A percentile compares a stretch with the other conserved stretches of the same genome.
These are phyloP conservation scores for Xylariaceae sp. DNA, from an alignment of 2,329 filamentous ascomycete species.

Conservation along the genomic window DNA sequence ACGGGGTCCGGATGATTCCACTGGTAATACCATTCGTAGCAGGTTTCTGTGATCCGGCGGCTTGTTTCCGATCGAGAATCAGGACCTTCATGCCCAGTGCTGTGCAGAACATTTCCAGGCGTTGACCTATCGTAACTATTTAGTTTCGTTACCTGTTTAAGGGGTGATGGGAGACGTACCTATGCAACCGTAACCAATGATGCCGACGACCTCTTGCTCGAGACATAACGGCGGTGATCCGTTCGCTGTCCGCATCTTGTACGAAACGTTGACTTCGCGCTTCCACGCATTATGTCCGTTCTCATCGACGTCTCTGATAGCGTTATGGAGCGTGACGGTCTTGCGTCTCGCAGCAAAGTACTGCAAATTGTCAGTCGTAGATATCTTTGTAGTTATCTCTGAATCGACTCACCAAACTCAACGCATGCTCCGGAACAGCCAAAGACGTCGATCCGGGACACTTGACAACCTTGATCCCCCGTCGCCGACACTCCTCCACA, in stretches of 20 bases:
- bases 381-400: neutral
- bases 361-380: conserved; percentile 8
- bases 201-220: conserved; percentile 21
- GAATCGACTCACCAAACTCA: conserved; percentile 17
- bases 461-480: conserved; percentile 20
- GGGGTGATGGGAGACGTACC: no score
- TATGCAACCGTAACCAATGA: conserved; percentile 23
- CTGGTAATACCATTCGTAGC: neutral
- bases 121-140: conserved; percentile 14
- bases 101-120: conserved; percentile 20
- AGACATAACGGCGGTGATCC: conserved; percentile 15
- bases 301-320: conserved; percentile 14
- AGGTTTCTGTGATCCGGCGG: no score
- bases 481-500: conserved; percentile 19
- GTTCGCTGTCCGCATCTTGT: conserved; percentile 21
- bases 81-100: conserved; percentile 26
- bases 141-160: no score
- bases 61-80: conserved; percentile 20
- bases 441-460: conserved; percentile 19
- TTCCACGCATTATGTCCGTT: conserved; percentile 20
- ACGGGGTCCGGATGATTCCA: conserved; percentile 15
- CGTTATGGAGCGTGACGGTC: conserved; percentile 22
- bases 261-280: conserved; percentile 16
- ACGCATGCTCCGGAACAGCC: conserved; percentile 22
- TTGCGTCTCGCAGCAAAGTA: conserved; percentile 25